Evolutionary conservation across 495 filamentous ascomycete species (phyloP).

Genomic region (Podospora tetraspora): DNA sequence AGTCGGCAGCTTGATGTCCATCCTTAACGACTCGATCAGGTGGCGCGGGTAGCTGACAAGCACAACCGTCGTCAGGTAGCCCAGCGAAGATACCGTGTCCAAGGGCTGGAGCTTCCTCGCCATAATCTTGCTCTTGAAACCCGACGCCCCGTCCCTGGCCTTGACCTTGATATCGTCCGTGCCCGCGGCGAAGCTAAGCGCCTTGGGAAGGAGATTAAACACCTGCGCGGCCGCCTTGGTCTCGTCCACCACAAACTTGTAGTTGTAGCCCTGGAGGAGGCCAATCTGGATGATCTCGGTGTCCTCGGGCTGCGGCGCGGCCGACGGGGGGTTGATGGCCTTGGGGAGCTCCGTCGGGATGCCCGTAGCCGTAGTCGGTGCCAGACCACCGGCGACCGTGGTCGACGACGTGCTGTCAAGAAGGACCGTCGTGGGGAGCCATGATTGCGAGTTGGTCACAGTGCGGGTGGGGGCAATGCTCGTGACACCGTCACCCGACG

Average conservation of each 20-base stretch:
- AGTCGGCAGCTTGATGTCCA: constrained; percentile 61
- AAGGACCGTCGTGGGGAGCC: constrained; percentile 42
- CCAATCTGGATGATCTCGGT: constrained; percentile 72
- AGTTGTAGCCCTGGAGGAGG: constrained; percentile 74
- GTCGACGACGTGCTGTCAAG: constrained; percentile 34
- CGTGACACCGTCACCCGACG: constrained; percentile 25
- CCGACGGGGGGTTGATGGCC: constrained; percentile 59
- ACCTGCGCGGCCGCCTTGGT: constrained; percentile 75
- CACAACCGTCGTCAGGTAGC: constrained; percentile 81
- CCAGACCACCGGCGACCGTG: constrained; percentile 21
- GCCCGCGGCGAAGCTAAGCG: constrained; percentile 61
- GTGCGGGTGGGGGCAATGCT: constrained; percentile 34
- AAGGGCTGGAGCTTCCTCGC: constrained; percentile 74
- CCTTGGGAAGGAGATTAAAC: constrained; percentile 72
- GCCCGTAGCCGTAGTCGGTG: constrained; percentile 36
- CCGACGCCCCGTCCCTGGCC: constrained; percentile 20
- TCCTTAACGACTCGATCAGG: constrained; percentile 55
- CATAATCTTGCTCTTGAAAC: constrained; percentile 39
- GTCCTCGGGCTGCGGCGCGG: constrained; percentile 48
- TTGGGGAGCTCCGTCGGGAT: constrained; percentile 63
- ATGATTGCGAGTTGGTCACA: constrained; percentile 37
- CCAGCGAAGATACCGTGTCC: constrained; percentile 61
- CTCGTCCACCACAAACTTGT: constrained; percentile 68
- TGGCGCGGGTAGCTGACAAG: constrained; percentile 65
- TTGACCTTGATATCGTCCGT: constrained; percentile 47